A percentile compares a stretch with the other conserved stretches of the same genome.
Evolutionary conservation across 2,329 filamentous ascomycete species (phyloP).

Genomic region (Neonectria neomacrospora): DNA sequence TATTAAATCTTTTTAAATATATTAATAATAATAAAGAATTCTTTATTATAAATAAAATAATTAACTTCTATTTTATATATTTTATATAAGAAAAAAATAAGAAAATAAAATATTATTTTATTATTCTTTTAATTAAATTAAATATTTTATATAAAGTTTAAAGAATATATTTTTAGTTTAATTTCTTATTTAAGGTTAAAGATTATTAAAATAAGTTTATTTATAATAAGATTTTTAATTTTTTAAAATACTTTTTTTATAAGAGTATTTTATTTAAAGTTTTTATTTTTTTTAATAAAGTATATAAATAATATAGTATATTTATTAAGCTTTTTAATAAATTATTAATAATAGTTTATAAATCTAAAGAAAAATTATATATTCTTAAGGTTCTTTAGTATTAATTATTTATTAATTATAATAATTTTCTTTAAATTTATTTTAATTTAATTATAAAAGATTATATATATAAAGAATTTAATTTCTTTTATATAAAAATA

Average conservation of each 20-base stretch:
- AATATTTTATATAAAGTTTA: conserved; percentile 21
- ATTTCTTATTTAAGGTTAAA: conserved; percentile 11
- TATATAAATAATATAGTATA: too few species aligned
- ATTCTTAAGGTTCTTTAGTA: too few species aligned
- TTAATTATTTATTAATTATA: too few species aligned
- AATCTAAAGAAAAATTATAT: conserved; percentile 13
- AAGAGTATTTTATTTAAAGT: too few species aligned
- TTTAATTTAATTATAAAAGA: conserved; percentile 17
- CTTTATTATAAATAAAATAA: conserved; percentile 40
- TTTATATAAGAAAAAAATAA: conserved; percentile 36
- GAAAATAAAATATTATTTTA: conserved; percentile 22
- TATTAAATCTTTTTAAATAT: conserved; percentile 40
- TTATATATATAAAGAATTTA: too few species aligned
- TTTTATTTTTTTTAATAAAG: too few species aligned
- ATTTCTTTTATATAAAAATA: too few species aligned
- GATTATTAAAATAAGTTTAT: conserved; percentile 13
- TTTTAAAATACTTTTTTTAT: too few species aligned
- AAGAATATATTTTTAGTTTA: conserved; percentile 4
- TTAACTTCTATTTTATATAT: conserved; percentile 37
- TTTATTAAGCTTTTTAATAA: too few species aligned
- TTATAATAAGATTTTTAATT: conserved; percentile 4
- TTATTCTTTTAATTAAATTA: conserved; percentile 26
- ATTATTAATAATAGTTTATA: conserved; percentile 2
- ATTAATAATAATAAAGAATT: conserved; percentile 41
- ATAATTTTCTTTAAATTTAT: conserved; percentile 17